Conservation (phyloP, 108 stramenopile species). For the Mediolabrus comicus region DNA sequence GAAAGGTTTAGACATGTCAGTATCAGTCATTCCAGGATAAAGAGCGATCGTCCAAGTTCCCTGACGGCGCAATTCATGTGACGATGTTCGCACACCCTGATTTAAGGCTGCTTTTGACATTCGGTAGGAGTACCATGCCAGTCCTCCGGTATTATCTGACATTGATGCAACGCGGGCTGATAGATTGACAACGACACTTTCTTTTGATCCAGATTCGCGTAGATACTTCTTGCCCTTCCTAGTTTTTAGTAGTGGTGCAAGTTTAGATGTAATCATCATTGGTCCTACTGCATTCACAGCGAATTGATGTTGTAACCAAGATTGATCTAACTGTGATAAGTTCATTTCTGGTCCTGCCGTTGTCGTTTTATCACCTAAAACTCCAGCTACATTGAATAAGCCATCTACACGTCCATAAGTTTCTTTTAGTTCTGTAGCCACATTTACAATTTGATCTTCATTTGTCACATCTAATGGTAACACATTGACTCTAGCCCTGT, state of each 20-base stretch:
- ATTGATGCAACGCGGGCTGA: constrained; percentile 70
- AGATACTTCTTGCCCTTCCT: constrained; percentile 31
- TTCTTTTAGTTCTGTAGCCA: constrained; percentile 5
- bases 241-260: constrained; percentile 43
- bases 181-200: constrained; percentile 60
- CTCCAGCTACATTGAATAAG: constrained; percentile 50
- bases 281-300: constrained; percentile 56
- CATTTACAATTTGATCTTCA: constrained; percentile 18
- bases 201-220: constrained; percentile 17
- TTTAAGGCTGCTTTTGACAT: constrained; percentile 74
- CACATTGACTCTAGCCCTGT: constrained; percentile 22
- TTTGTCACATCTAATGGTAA: constrained; percentile 30
- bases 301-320: constrained; percentile 49
- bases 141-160: constrained; percentile 57
- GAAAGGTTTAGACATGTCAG: constrained; percentile 67
- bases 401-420: constrained; percentile 38
- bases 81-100: constrained; percentile 44
- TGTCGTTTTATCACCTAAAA: constrained; percentile 32
- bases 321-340: constrained; percentile 47
- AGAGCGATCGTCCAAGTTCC: constrained; percentile 53
- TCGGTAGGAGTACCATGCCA: constrained; percentile 79
- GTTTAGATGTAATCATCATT: constrained; percentile 40
- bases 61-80: constrained; percentile 56
- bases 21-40: constrained; percentile 79
- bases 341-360: constrained; percentile 50